Base-by-base conservation (phyloP, 768 basidiomycete genomes). In the Tricholoma bakamatsutake region DNA sequence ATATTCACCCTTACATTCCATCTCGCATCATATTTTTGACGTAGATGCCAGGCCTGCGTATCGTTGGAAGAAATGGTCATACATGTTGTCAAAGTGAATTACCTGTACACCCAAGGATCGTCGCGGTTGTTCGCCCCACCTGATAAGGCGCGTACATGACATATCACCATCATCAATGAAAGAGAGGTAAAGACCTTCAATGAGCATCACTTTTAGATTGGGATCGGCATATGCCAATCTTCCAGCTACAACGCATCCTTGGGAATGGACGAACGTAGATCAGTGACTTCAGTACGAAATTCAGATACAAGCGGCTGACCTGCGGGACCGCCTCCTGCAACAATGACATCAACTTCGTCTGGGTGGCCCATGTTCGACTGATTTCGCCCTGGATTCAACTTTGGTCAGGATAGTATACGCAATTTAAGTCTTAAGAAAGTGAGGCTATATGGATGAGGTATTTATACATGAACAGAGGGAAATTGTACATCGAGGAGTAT, bases 21-120 rank as follows among this genome's bases (percentile, higher is more conserved):
- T 86, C 79, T 4, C 72, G 72, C 66, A 86, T 84, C 86, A 88
- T 88, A 67, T 88, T 88, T 67, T 71, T 80, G 52, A 84, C 83
- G 57, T 77, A 85, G 62, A 87, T 85, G 62, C 85, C 85, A 45
- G 84, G 84, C 39, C 83, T 81, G 53, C 4, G 42, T 43, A 24
- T 24, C 18, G 4, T 43, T 21, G 21, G 42, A 43, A 43, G 42
- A 43, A 43, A 43, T 7, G 18, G 21, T 35, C 46, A 4, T n/a
- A 0, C 8, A 35, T 15, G 42, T 21, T 27, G 37, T 13, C 1
- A 4, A 4, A 18, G 17, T 28, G 18, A 24, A 27, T 24, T 34
- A 77, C 78, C 82, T 73, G 66, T 87, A 87, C 50, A 88, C 86
- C 85, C 84, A 87, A 43, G 85, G 85, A 58, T 87, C 85, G 61